A percentile compares a stretch with the other conserved stretches of the same genome.
Conservation (phyloP, 192 early-diverging fungal genomes). For the Umbelopsis ramanniana region DNA sequence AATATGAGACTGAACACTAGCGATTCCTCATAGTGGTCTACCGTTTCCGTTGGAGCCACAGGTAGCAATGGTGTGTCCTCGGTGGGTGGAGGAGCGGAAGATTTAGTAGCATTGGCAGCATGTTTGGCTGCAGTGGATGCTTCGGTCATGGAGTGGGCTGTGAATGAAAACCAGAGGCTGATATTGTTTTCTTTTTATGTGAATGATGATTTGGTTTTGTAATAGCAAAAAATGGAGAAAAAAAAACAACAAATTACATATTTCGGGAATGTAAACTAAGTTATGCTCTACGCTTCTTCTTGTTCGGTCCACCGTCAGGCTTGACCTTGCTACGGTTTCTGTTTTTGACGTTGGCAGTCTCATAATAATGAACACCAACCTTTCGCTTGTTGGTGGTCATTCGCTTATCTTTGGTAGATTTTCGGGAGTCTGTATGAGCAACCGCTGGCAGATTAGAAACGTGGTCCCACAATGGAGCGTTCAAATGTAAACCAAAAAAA, state of each 20-base stretch:
- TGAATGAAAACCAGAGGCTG: not conserved
- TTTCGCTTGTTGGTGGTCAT: constrained; percentile 95
- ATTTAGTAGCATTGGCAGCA: not conserved
- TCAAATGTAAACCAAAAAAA: too few relatives aligned
- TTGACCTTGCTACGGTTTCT: constrained; percentile 81
- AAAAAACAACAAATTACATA: not conserved
- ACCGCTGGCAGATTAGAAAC: not conserved
- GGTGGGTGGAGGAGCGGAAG: not conserved
- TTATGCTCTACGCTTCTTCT: constrained; percentile 33
- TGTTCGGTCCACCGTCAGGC: constrained; percentile 67
- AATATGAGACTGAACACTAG: constrained; percentile 24
- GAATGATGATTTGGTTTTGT: not conserved
- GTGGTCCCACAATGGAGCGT: not conserved
- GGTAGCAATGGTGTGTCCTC: constrained; percentile 6
- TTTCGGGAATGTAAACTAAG: not conserved
- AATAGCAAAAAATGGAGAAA: not conserved
- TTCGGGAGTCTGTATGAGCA: constrained; percentile 41
- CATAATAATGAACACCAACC: constrained; percentile 90
- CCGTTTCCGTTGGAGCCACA: not conserved
- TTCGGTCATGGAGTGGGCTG: not conserved
- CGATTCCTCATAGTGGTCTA: constrained; percentile 6
- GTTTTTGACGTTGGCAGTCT: constrained; percentile 96
- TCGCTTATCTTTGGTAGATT: constrained; percentile 67
- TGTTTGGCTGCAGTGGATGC: not conserved
- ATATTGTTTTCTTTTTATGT: too few relatives aligned